Base-by-base conservation (phyloP, 805 yeast genomes). In the Blastobotrys chiropterorum region DNA sequence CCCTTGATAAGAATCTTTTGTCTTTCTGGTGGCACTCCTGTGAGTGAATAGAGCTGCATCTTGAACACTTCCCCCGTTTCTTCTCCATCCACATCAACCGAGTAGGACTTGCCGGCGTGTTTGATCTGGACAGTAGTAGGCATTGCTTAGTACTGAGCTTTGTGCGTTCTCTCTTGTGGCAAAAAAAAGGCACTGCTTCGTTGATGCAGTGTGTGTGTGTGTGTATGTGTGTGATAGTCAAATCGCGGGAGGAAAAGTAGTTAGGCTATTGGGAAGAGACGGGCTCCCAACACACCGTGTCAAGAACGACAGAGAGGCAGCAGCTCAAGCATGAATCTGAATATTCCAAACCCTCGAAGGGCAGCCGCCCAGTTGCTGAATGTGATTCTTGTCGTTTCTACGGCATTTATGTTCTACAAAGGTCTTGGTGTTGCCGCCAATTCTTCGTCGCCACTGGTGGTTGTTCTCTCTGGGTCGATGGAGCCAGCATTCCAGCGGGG, bases 401-500 rank as follows among this genome's bases (percentile, higher is more conserved):
- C 95, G 0, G 96, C 98, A 0, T 94, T 82, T 68, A 86, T 94
- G 79, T 80, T 88, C 54, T 94, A 97, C 96, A 89, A 88, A 64
- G 79, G 86, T 0, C 73, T 92, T 14, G 81, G 89, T 0, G 72
- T 92, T 2, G 73, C 82, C 1, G 77, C 97, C 8, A 82, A 88
- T 69, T 82, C 97, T 0, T 83, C 87, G 55, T 87, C 97, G 1
- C 99, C 99, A 17, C 81, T 94, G 20, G 99, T 94, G 17, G 99
- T 94, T 26, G 99, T 94, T 7, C 78, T 94, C 47, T 90, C 98
- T 1, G 99, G 99, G 3, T 92, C 98, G 1, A 94, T 94, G 99
- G 99, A 94, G 67, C 99, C 99, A 1, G 99, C 99, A 1, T 94
- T 94, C 77, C 97, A 94, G 70, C 80, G 99, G 70, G 99, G 99